Percentiles rank a stretch among this genome's conserved stretches.
phyloP scores from a whole-genome alignment of 495 filamentous ascomycete genomes.

The Paragyromitra xinjiangensis region DNA sequence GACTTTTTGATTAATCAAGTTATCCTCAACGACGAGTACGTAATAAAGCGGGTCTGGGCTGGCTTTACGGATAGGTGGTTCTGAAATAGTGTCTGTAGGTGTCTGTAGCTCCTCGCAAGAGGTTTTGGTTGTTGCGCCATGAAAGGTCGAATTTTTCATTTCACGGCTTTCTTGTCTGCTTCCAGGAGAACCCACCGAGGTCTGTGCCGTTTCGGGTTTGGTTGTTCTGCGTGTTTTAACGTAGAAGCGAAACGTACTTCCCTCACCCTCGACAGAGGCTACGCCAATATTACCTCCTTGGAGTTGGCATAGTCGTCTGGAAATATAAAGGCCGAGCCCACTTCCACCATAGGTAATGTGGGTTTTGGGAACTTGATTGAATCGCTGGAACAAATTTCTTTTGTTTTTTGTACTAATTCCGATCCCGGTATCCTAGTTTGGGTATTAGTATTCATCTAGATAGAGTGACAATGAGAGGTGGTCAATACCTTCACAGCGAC shows the following conservation, averaged over 20 bases:
- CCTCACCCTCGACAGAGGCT: conserved; percentile 72
- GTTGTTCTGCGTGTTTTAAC: conserved; percentile 57
- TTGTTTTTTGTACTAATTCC: conserved; percentile 78
- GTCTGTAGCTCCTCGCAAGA: neutral
- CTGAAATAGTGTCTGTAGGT: neutral
- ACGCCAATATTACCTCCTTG: conserved; percentile 88
- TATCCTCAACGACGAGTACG: conserved; percentile 82
- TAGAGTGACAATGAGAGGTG: no score
- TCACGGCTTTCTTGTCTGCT: conserved; percentile 36
- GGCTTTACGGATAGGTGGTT: neutral
- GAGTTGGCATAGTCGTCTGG: conserved; percentile 76
- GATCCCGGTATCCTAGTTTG: conserved; percentile 71
- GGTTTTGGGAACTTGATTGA: conserved; percentile 81
- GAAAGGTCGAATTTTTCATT: neutral
- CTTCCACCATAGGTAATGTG: conserved; percentile 84
- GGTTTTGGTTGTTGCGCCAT: neutral
- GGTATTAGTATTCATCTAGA: neutral
- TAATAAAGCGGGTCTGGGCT: conserved; percentile 23
- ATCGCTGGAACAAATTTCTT: conserved; percentile 79
- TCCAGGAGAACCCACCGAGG: conserved; percentile 32
- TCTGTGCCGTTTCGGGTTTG: conserved; percentile 63
- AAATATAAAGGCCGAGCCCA: conserved; percentile 84
- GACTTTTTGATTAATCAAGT: conserved; percentile 77
- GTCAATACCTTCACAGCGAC: conserved; percentile 68
- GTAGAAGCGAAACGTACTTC: conserved; percentile 88